Conservation (phyloP, 2,329 filamentous ascomycete species). For the Pseudogymnoascus sp. region DNA sequence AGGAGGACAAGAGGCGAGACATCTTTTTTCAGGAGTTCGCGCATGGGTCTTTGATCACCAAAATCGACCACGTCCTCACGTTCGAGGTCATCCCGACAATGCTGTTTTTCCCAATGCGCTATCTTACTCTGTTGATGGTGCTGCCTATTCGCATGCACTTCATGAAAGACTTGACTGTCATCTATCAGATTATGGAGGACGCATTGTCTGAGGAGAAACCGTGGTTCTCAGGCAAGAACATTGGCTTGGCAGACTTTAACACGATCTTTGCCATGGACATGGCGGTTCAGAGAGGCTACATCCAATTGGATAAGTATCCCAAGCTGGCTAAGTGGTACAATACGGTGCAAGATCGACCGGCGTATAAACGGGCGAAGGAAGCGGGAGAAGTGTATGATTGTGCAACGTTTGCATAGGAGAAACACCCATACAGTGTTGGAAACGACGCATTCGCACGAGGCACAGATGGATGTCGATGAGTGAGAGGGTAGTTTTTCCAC, state of each 20-base stretch:
- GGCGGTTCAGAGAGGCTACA: conserved; percentile 13
- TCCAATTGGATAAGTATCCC: conserved; percentile 21
- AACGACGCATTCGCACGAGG: neutral
- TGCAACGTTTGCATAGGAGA: neutral
- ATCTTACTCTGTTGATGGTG: conserved; percentile 17
- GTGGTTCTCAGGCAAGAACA: conserved; percentile 19
- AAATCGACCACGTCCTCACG: conserved; percentile 16
- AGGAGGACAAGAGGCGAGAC: conserved; percentile 19
- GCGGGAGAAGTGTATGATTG: conserved; percentile 18
- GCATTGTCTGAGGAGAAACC: conserved; percentile 22
- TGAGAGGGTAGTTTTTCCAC: neutral
- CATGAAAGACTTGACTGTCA: conserved; percentile 15
- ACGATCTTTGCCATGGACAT: neutral
- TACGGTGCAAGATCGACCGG: conserved; percentile 16
- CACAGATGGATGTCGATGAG: neutral
- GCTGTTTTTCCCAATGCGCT: conserved; percentile 20
- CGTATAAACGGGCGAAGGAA: conserved; percentile 17
- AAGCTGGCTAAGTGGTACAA: conserved; percentile 21
- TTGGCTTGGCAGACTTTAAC: conserved; percentile 2
- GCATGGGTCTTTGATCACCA: conserved; percentile 16
- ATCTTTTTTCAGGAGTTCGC: conserved; percentile 24
- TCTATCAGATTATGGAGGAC: conserved; percentile 23
- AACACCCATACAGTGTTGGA: neutral
- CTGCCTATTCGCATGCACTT: conserved; percentile 20
- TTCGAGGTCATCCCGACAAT: conserved; percentile 21